Evolutionary conservation across 148 eudicot genomes (phyloP).

Genomic region (Hydrangea macrophylla): DNA sequence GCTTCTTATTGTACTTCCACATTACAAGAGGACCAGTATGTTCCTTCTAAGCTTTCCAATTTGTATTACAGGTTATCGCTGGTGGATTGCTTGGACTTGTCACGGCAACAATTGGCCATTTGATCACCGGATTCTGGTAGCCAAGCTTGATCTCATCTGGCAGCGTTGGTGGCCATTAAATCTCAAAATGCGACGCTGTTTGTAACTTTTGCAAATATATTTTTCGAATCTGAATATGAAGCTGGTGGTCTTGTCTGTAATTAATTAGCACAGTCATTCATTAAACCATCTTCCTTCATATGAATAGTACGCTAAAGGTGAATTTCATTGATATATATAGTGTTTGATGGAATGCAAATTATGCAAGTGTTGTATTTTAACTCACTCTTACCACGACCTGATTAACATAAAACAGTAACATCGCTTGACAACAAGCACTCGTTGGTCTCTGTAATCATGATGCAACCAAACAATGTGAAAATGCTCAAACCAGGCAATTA

Average conservation of each 20-base stretch:
- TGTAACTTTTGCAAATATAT: neutral
- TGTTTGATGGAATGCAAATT: neutral
- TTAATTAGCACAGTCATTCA: neutral
- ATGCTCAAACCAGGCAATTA: too few species aligned
- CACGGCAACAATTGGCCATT: conserved; percentile 43
- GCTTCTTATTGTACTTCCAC: neutral
- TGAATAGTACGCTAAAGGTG: conserved; percentile 1
- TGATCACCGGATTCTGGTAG: conserved; percentile 22
- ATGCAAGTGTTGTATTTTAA: too few species aligned
- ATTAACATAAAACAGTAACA: too few species aligned
- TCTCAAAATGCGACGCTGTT: neutral
- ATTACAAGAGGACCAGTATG: neutral
- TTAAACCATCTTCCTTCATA: neutral
- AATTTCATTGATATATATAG: neutral
- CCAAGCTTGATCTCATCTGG: neutral
- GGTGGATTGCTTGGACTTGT: conserved; percentile 64
- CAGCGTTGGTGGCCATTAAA: neutral
- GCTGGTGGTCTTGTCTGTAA: neutral
- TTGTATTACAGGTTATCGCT: conserved; percentile 57
- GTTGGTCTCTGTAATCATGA: too few species aligned
- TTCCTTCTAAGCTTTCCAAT: neutral
- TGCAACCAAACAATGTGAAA: too few species aligned
- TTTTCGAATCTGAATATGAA: neutral
- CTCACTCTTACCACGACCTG: too few species aligned
- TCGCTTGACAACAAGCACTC: too few species aligned